Conservation (phyloP, 768 basidiomycete species). For the Lactifluus volemus region DNA sequence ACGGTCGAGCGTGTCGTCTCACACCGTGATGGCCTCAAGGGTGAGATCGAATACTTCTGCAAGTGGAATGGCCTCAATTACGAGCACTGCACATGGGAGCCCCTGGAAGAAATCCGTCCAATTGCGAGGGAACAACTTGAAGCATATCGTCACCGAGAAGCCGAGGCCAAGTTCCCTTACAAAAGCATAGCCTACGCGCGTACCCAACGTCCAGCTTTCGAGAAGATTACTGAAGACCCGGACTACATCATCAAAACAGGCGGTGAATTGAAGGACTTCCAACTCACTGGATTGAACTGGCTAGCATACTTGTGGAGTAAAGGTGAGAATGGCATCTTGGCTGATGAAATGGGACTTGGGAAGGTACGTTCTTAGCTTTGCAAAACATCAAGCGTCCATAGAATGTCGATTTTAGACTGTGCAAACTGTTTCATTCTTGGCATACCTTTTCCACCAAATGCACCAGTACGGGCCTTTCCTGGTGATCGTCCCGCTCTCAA, state of each 20-base stretch:
- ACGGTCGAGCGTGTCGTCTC: constrained; percentile 86
- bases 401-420: constrained; percentile 55
- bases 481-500: constrained; percentile 95
- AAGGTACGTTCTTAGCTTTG: constrained; percentile 43
- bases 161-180: constrained; percentile 74
- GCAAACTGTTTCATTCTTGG: constrained; percentile 91
- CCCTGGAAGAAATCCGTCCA: constrained; percentile 64
- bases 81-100: constrained; percentile 95
- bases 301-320: constrained; percentile 94
- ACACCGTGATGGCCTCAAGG: constrained; percentile 53
- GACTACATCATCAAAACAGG: constrained; percentile 73
- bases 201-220: constrained; percentile 65
- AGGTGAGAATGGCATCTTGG: constrained; percentile 93
- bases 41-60: constrained; percentile 80
- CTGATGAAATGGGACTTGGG: constrained; percentile 99
- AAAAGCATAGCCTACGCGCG: constrained; percentile 65
- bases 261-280: constrained; percentile 92
- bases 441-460: constrained; percentile 87
- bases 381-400: constrained; percentile 6
- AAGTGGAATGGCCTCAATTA: constrained; percentile 95
- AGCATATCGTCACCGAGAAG: constrained; percentile 68
- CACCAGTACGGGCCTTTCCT: constrained; percentile 95
- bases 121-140: constrained; percentile 75
- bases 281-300: constrained; percentile 97
- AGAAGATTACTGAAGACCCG: constrained; percentile 81